Evolutionary conservation across 176 grass and related monocot genomes (phyloP), one percentile per base, ranked within the genome.

Genomic region (Carex cristatella): DNA sequence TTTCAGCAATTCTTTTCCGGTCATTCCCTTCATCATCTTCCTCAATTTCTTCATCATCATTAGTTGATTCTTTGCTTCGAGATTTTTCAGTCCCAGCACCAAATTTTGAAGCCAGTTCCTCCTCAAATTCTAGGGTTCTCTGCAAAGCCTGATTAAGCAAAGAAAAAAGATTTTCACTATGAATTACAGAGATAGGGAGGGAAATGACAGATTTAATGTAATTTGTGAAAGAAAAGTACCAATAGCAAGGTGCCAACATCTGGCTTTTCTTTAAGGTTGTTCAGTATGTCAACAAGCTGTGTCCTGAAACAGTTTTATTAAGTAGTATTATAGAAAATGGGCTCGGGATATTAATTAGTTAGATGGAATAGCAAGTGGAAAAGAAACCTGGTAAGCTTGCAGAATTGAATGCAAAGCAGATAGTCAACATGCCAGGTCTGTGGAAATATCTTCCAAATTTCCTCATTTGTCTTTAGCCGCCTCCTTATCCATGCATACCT

Each of bases 401-500:
- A 99, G 88, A 99, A 99, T 87, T 99, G 96, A 84, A 99, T 99
- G 81, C 96, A 99, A 66, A 99, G 81, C 19, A 99, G 87, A 92
- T 95, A 99, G 64, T 99, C 93, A 84, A 99, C 91, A 85, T 99
- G 96, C 96, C 96, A 99, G 28, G 91, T 86, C 70, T 88, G 88
- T 79, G 96, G 93, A 87, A 99, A 99, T 87, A 95, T 95, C 90
- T 95, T 99, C 96, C 96, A 99, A 64, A 92, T 94, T 70, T 99
- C 96, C 87, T 99, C 96, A 84, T 99, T 99, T 79, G 96, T 94
- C 44, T 93, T 84, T 71, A 99, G 62, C 9, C 96, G 86, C 37
- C 93, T 93, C 79, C 94, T 99, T 87, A 99, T 94, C 96, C 96
- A 99, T 73, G 96, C 93, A 94, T 99, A 99, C 83, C 96, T 95